These are phyloP conservation scores for Lepiota brunneoincarnata DNA, from an alignment of 768 basidiomycete genomes.

Conservation along the genomic window DNA sequence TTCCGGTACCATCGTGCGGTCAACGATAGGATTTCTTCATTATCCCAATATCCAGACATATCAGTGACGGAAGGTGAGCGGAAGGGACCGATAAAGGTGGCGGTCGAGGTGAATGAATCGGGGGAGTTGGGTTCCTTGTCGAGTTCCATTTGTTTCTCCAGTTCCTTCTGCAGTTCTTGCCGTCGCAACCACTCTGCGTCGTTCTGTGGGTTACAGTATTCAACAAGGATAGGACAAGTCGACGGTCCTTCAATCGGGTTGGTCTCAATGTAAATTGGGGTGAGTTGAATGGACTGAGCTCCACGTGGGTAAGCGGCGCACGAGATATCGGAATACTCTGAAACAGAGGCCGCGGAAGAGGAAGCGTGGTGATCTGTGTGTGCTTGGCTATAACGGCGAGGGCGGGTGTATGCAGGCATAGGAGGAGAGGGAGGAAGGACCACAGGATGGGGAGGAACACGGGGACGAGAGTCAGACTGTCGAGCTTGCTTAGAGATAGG, in stretches of 20 bases:
- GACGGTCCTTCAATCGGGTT: slow-evolving; percentile 26
- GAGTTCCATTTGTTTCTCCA: background rate
- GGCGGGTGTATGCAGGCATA: background rate
- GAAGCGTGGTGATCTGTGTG: background rate
- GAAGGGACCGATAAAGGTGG: slow-evolving; percentile 49
- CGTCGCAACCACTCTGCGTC: slow-evolving; percentile 7
- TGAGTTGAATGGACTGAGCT: background rate
- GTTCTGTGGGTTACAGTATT: slow-evolving; percentile 6
- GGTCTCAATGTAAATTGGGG: slow-evolving; percentile 22
- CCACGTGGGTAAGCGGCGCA: slow-evolving; percentile 3
- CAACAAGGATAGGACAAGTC: slow-evolving; percentile 10
- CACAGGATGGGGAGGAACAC: background rate
- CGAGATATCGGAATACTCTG: slow-evolving; percentile 2
- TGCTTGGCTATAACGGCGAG: slow-evolving; percentile 1
- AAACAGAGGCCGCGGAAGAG: background rate
- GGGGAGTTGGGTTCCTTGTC: slow-evolving; percentile 4
- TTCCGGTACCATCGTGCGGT: slow-evolving; percentile 6
- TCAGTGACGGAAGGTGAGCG: slow-evolving; percentile 24
- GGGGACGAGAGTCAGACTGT: background rate
- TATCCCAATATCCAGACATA: slow-evolving; percentile 7
- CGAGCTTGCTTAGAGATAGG: slow-evolving; percentile 49
- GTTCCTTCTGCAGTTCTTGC: slow-evolving; percentile 7
- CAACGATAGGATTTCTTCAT: slow-evolving; percentile 4
- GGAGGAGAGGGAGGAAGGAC: slow-evolving; percentile 5
- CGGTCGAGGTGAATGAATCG: slow-evolving; percentile 35